Evolutionary conservation across 352 stramenopile species (phyloP).

Genomic region (Phytophthora melonis): DNA sequence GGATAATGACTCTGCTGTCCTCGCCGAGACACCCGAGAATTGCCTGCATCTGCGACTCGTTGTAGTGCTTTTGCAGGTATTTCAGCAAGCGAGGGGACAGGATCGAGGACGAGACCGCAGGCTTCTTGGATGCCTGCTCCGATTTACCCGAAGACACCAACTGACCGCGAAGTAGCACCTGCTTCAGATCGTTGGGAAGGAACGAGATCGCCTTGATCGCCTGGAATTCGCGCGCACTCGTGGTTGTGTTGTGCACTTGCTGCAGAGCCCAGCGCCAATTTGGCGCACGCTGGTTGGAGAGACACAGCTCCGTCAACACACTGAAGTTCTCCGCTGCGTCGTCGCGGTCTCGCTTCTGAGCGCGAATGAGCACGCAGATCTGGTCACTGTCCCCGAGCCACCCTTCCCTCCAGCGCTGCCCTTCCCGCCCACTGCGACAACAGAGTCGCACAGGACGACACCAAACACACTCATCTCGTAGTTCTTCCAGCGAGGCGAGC

Average conservation of each 20-base stretch:
- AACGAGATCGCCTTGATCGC: conserved; percentile 73
- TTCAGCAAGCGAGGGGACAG: conserved; percentile 58
- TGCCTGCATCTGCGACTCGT: conserved; percentile 74
- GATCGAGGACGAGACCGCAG: conserved; percentile 13
- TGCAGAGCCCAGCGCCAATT: conserved; percentile 76
- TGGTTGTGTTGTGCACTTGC: conserved; percentile 79
- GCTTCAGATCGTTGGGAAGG: conserved; percentile 58
- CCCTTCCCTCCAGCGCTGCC: conserved; percentile 11
- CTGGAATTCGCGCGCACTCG: conserved; percentile 84
- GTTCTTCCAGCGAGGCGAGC: conserved; percentile 68
- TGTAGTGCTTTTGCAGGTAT: conserved; percentile 72
- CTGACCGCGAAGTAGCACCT: conserved; percentile 59
- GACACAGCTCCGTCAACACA: conserved; percentile 69
- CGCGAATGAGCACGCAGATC: conserved; percentile 71
- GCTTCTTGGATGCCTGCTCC: conserved; percentile 9
- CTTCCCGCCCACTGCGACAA: conserved; percentile 54
- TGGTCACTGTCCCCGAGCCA: conserved; percentile 47
- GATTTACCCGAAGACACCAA: conserved; percentile 27
- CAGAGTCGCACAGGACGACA: conserved; percentile 77
- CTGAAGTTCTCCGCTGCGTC: conserved; percentile 47
- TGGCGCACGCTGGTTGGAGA: conserved; percentile 64
- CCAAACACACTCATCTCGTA: conserved; percentile 68
- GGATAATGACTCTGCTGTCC: conserved; percentile 76
- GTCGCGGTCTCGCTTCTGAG: conserved; percentile 34
- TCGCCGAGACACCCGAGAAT: conserved; percentile 76